Evolutionary conservation across 2,329 filamentous ascomycete species (phyloP), one percentile per base, ranked within the genome.

Genomic region (Karstenula rhodostoma): DNA sequence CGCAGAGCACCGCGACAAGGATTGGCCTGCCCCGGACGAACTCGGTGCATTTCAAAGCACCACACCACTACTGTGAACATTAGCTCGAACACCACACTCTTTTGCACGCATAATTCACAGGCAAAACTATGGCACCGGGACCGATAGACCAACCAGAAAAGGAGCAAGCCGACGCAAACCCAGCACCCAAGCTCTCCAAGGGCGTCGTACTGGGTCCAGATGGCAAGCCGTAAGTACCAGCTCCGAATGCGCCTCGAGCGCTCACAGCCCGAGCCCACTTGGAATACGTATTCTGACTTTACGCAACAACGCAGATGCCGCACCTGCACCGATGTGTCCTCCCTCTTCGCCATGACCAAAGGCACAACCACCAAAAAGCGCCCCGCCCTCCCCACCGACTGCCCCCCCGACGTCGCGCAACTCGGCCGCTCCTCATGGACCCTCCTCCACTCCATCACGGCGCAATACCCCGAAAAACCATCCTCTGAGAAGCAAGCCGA

Each of bases 361-460:
- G 58, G 67, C 22, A 67, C 71, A 25, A 59, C 81, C 15, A 72
- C 79, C 6, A 56, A 79, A 8, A 59, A 81, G 4, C 58, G 78
- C 35, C 62, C 69, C n/a, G 42, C 70, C 4, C 74, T 81, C 15
- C 82, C 84, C 8, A 63, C 82, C 59, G 91, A 96, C 78, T 98
- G 94, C 75, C 95, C 95, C 0, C 90, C 95, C 1, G 94, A 98
- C 75, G 92, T 97, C 65, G 93, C 96, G 74, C 81, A 84, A 17
- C 88, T 99, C 4, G 95, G 95, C 51, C 91, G 93, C 63, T 89
- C 89, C 61, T 92, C 93, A 13, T 99, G 95, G 95, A 97, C 93
- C 0, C 86, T 99, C 22, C 87, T 99, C 1, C 95, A 99, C 82
- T 90, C 91, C 9, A 91, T 99, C 66, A 92, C 94, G 15, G 95